Evolutionary conservation across 768 basidiomycete genomes (phyloP).

Genomic region (Mycena kentingensis): DNA sequence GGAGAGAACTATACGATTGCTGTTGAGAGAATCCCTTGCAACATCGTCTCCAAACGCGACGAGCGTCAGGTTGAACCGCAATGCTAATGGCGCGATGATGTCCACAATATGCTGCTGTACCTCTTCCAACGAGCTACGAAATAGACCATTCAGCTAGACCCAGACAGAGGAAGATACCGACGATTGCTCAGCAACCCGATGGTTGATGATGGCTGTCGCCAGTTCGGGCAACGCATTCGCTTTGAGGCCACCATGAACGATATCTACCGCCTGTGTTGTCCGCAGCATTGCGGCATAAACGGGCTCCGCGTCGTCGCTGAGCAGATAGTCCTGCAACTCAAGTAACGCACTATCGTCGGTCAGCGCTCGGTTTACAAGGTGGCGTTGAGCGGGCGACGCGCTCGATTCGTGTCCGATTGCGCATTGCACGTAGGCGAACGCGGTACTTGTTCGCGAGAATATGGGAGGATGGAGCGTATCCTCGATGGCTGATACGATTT

Average conservation of each 20-base stretch:
- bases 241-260: slow-evolving; percentile 46
- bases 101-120: slow-evolving; percentile 30
- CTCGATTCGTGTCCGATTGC: slow-evolving; percentile 19
- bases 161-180: neutral
- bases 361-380: slow-evolving; percentile 26
- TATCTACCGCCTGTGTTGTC: slow-evolving; percentile 60
- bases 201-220: slow-evolving; percentile 48
- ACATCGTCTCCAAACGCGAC: slow-evolving; percentile 35
- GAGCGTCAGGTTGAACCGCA: slow-evolving; percentile 38
- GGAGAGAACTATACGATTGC: slow-evolving; percentile 35
- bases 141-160: neutral
- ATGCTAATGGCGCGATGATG: slow-evolving; percentile 36
- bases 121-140: slow-evolving; percentile 35
- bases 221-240: slow-evolving; percentile 59
- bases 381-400: slow-evolving; percentile 27
- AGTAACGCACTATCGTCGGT: slow-evolving; percentile 4
- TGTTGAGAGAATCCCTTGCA: slow-evolving; percentile 9
- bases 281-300: slow-evolving; percentile 33
- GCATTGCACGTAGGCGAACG: slow-evolving; percentile 8
- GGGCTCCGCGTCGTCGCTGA: neutral
- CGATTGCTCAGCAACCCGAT: slow-evolving; percentile 42
- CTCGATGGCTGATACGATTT: slow-evolving; percentile 52
- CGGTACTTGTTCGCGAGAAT: slow-evolving; percentile 9
- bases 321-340: neutral
- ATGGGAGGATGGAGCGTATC: slow-evolving; percentile 33